Conservation (phyloP, 805 yeast genomes). For the Lipomyces anomalus region DNA sequence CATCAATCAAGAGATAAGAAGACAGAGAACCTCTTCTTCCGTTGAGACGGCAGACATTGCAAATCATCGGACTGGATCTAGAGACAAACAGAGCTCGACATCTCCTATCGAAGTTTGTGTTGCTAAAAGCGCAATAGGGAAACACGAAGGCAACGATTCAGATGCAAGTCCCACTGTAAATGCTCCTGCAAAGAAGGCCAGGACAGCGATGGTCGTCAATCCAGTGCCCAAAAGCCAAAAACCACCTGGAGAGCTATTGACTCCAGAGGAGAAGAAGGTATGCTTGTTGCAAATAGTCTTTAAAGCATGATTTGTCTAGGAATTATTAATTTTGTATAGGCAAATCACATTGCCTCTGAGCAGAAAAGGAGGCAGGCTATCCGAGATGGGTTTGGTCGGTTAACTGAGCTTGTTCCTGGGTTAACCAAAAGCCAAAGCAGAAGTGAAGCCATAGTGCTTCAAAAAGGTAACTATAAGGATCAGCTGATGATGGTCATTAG, state of each 20-base stretch:
- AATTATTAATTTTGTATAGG: no score
- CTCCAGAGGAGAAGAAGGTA: slow-evolving; percentile 33
- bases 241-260: slow-evolving; percentile 27
- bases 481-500: background rate
- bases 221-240: slow-evolving; percentile 24
- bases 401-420: slow-evolving; percentile 71
- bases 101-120: no score
- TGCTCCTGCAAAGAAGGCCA: background rate
- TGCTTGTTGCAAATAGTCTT: no score
- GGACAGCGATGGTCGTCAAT: slow-evolving; percentile 8
- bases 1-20: background rate
- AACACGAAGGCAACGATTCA: no score
- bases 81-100: no score
- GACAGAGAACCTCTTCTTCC: no score
- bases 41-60: no score
- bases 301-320: no score
- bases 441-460: slow-evolving; percentile 70
- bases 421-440: slow-evolving; percentile 64
- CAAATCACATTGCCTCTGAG: slow-evolving; percentile 78
- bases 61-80: no score
- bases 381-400: slow-evolving; percentile 69
- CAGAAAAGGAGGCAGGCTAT: slow-evolving; percentile 83
- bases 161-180: background rate
- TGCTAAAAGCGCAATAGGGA: no score
- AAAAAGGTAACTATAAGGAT: slow-evolving; percentile 38